Base-by-base conservation (phyloP, 768 basidiomycete genomes). In the Boletus rubescentipes region DNA sequence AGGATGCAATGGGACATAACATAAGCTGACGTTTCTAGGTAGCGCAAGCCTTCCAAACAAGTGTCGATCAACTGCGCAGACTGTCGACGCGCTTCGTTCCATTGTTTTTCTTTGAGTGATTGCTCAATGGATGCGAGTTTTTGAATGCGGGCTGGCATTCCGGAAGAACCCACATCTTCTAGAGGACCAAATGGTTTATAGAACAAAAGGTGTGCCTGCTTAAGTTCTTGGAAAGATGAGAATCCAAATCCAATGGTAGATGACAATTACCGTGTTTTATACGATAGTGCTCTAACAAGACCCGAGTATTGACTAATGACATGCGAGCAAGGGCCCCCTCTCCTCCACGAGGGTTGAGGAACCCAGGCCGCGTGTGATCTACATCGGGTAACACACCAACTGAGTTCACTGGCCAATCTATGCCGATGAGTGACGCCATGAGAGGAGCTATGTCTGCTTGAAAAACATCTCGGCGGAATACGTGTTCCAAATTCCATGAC, bases 391-490 rank as follows among this genome's bases (percentile, higher is more conserved):
- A 69, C 2, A 91, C 84, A 2, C 91, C 91, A 18, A 91, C 90
- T 0, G 86, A 87, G 63, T 93, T 93, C 3, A 83, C 87, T 1
- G 91, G 91, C 81, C 88, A 88, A 42, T 84, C 65, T 12, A 83
- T 76, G 18, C 91, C 91, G 16, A 91, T 62, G 9, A 93, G 75
- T 5, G 85, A 70, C 2, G 89, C 79, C 87, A 93, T 91, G 43
- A 94, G 74, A 4, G 86, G 77, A 9, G 92, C 79, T 15, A 94
- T 75, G 61, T 93, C 91, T 0, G 90, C 92, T 62, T 94, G 92
- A 53, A 89, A 89, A 5, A 94, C 78, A 58, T 94, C 92, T 34
- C 82, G 79, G 16, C 90, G 78, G 34, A 80, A 73, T 1, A 91
- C 65, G 46, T 84, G 78, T 2, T 68, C 62, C 4, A 92, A 69